Conservation (phyloP, 2,329 filamentous ascomycete genomes). For the Stylonectria norvegica region DNA sequence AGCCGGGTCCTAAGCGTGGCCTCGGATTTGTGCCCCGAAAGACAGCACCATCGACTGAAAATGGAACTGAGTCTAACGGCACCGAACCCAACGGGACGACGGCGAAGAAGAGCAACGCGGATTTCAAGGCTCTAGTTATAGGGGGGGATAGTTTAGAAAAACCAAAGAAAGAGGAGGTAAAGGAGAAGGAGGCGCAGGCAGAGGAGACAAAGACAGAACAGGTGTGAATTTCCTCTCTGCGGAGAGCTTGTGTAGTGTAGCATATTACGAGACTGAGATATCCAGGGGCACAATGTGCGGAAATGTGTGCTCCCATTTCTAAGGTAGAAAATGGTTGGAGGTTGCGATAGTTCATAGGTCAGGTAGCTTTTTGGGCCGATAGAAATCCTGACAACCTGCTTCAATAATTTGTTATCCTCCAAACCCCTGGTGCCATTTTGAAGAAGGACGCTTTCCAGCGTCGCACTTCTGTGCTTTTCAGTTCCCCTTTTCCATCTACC, state of each 20-base stretch:
- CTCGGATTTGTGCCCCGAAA: conserved; percentile 39
- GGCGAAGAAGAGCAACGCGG: conserved; percentile 51
- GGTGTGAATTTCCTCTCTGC: background rate
- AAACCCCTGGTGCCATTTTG: too few relatives aligned
- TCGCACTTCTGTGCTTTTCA: too few relatives aligned
- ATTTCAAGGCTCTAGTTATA: conserved; percentile 58
- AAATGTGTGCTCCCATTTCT: too few relatives aligned
- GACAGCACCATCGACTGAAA: conserved; percentile 17
- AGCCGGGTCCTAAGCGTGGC: conserved; percentile 38
- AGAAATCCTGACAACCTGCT: too few relatives aligned
- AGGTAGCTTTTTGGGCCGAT: too few relatives aligned
- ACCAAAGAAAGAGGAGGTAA: background rate
- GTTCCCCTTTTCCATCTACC: too few relatives aligned
- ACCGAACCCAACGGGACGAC: conserved; percentile 12
- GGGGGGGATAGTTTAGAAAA: too few relatives aligned
- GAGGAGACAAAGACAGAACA: background rate
- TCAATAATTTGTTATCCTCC: too few relatives aligned
- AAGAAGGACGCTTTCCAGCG: too few relatives aligned
- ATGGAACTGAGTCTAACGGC: conserved; percentile 25
- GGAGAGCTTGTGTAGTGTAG: conserved; percentile 14
- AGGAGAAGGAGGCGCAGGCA: conserved; percentile 6
- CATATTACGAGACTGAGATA: conserved; percentile 3
- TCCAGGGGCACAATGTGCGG: too few relatives aligned
- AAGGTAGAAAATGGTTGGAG: too few relatives aligned
- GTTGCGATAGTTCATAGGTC: too few relatives aligned